Percentiles rank a stretch among this genome's conserved stretches.
phyloP scores from a whole-genome alignment of 768 basidiomycete genomes.

The Astraeus odoratus region DNA sequence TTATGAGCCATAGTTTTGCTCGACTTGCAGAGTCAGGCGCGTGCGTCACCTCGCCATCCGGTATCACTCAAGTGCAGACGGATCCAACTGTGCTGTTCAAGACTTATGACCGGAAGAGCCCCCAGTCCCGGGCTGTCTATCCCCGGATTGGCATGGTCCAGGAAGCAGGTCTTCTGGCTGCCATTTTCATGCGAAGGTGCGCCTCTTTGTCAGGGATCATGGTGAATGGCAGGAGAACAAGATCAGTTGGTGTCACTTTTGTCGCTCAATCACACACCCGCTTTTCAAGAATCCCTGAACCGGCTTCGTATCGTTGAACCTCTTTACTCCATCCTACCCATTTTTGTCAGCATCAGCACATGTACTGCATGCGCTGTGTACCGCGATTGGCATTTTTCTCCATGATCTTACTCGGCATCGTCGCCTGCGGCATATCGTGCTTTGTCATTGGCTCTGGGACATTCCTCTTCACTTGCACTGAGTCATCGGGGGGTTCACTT shows the following conservation, averaged over 20 bases:
- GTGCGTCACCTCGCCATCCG: conserved; percentile 15
- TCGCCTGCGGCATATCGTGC: conserved; percentile 26
- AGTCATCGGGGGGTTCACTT: conserved; percentile 16
- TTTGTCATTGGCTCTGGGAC: conserved; percentile 25
- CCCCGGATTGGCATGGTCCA: conserved; percentile 11
- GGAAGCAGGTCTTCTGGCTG: conserved; percentile 12
- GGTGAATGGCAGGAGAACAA: conserved; percentile 2
- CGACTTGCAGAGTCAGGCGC: conserved; percentile 18
- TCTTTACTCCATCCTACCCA: conserved; percentile 20
- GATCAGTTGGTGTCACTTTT: conserved; percentile 7
- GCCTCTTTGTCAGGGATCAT: neutral
- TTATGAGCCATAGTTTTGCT: conserved; percentile 27
- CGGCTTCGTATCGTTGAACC: too few species aligned
- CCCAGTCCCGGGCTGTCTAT: conserved; percentile 7
- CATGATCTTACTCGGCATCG: conserved; percentile 28
- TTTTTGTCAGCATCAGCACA: conserved; percentile 15
- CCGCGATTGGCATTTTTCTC: conserved; percentile 26
- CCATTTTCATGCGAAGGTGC: conserved; percentile 9
- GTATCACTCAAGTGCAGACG: too few species aligned
- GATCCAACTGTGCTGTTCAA: conserved; percentile 13
- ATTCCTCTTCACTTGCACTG: conserved; percentile 15
- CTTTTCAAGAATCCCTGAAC: neutral
- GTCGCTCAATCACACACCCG: conserved; percentile 1
- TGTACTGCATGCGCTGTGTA: conserved; percentile 20
- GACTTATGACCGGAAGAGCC: conserved; percentile 10